Evolutionary conservation across 2,329 filamentous ascomycete species (phyloP).

Genomic region (Talaromyces sp.): DNA sequence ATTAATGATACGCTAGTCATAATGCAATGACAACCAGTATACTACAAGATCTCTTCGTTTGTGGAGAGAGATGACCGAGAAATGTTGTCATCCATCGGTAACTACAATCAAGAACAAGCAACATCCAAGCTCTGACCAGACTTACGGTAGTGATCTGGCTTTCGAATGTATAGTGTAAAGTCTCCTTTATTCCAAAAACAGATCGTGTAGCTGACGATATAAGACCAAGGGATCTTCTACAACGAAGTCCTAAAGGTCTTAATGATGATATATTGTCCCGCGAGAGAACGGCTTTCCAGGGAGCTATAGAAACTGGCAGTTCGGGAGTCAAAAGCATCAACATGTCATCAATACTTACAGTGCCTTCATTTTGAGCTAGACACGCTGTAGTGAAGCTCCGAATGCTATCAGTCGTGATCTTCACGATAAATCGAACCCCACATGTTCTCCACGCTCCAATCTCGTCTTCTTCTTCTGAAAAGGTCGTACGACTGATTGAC

Average conservation of each 20-base stretch:
- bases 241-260: not conserved
- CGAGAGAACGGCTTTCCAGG: not conserved
- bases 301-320: not conserved
- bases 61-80: too few species aligned
- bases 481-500: not conserved
- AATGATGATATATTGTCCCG: not conserved
- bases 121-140: too few species aligned
- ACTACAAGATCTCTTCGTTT: too few species aligned
- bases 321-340: not conserved
- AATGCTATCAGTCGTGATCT: not conserved
- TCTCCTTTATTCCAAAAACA: not conserved
- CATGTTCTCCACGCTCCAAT: conserved; percentile 7
- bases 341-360: not conserved
- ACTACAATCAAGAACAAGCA: too few species aligned
- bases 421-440: not conserved
- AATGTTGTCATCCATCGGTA: too few species aligned
- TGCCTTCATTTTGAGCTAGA: not conserved
- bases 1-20: not conserved
- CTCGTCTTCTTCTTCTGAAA: not conserved
- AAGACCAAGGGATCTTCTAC: too few species aligned
- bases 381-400: not conserved
- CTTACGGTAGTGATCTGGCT: not conserved
- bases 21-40: too few species aligned
- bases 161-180: not conserved
- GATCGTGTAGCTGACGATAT: not conserved